Base-by-base conservation (phyloP, 805 yeast species). In the Diddensiella caesifluorescens region DNA sequence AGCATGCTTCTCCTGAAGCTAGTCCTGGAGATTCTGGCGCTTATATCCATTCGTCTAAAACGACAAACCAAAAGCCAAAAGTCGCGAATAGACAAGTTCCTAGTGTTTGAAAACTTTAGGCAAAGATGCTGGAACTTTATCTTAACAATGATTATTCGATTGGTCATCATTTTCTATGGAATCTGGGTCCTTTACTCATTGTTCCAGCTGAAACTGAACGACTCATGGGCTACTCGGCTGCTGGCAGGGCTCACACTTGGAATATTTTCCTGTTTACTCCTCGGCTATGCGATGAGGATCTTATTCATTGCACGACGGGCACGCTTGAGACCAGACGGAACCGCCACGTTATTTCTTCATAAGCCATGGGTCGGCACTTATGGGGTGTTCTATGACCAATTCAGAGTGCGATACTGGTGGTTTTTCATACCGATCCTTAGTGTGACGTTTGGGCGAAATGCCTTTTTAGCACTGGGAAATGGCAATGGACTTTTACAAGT, bases 381-480 rank as follows among this genome's bases (percentile, higher is more conserved):
- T 38, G 64, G 65, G 4, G 55, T 61, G 12, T 55, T 61, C 35
- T 60, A 61, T 42, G 60, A 59, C 41, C 60, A 57, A 44, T 61
- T 55, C 44, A 49, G 52, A 38, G 50, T 56, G 26, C 39, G 46
- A 30, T 57, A 46, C 43, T 61, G 65, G 64, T 61, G 64, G 64
- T 53, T 55, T 31, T 60, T 61, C 36, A 46, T 61, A 4, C 44
- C 53, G 5, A 32, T 48, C 6, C 26, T 57, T 16, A 30, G 37
- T 9, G 56, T 54, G 1, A 44, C 57, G 5, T 51, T 60, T 42
- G 55, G 51, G 15, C 46, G 62, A 26, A 57, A 56, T 37, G 63
- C 64, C 15, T 57, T 61, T 33, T 46, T 60, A 38, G 63, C 60
- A 1, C 51, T 61, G 3, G 64, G 57, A 4, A 51, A 57, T 20